Base-by-base conservation (phyloP, 441 rosid genomes). In the Gossypium davidsonii region DNA sequence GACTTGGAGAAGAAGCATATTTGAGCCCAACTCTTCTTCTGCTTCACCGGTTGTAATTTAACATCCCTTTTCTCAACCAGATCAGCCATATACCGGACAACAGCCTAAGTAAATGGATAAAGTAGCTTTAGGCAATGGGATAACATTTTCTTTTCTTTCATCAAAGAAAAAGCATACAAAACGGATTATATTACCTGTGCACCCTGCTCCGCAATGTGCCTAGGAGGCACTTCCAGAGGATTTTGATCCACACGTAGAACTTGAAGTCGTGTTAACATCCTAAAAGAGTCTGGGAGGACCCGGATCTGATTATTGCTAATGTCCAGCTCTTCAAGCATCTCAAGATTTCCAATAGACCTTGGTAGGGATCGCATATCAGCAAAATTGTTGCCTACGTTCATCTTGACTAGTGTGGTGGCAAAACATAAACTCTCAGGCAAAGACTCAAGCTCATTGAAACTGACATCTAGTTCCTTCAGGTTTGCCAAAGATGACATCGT, bases 381-480 rank as follows among this genome's bases (percentile, higher is more conserved):
- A 73, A 95, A 95, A 78, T 95, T 95, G 89, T 92, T 95, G 58
- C 98, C 96, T 66, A 95, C 67, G 71, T 91, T 95, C 78, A 95
- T 81, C 87, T 92, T 95, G 69, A 95, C 85, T 0, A 95, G 99
- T 39, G 85, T 83, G 53, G 88, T 92, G 14, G 91, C 98, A 68
- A 90, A 81, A 78, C 99, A 90, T 79, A 95, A 82, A 81, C 99
- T 92, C 89, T 95, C 99, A 3, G 99, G 96, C 80, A 95, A 89
- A 0, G 88, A 82, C 79, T 95, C 99, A n/a, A 95, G 98, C 88
- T 95, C 99, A 65, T 95, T 95, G 85, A 95, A 95, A 82, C 99
- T 95, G 68, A 88, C 90, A 79, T 95, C 88, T 3, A 95, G 89
- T 86, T 95, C 98, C 83, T 78, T 92, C 67, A 95, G 81, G 73